Evolutionary conservation across 2,329 filamentous ascomycete genomes (phyloP).

Genomic region (Curvularia hawaiiensis): DNA sequence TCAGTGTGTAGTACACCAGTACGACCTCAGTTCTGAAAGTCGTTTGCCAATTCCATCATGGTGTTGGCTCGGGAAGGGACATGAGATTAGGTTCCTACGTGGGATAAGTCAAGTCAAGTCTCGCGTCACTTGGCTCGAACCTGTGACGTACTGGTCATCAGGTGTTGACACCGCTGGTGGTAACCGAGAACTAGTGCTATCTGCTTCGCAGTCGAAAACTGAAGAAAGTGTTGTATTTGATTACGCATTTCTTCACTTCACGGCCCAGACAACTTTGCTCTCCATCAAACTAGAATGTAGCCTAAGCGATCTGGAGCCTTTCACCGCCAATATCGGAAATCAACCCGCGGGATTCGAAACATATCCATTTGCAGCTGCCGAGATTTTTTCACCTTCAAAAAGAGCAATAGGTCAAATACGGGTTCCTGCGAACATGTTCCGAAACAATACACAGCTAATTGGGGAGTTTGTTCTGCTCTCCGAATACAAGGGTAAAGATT

Average conservation of each 20-base stretch:
- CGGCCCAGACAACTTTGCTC: neutral
- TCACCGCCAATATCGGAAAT: neutral
- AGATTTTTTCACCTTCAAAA: neutral
- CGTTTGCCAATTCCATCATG: neutral
- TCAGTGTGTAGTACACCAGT: neutral
- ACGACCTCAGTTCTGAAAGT: neutral
- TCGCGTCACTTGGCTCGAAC: neutral
- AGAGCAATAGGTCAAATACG: neutral
- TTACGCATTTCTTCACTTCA: neutral
- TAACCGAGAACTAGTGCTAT: neutral
- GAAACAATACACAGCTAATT: neutral
- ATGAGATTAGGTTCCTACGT: neutral
- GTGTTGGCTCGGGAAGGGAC: neutral
- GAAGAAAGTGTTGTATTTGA: neutral
- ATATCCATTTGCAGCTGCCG: neutral
- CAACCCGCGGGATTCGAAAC: neutral
- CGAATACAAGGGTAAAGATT: neutral
- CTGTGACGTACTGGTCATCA: neutral
- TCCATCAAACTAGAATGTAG: neutral
- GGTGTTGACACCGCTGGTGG: neutral
- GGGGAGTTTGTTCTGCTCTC: neutral
- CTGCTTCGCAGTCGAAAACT: neutral
- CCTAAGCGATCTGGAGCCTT: neutral
- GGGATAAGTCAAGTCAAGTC: neutral
- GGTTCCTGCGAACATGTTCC: neutral